Evolutionary conservation across 306 rosid species (phyloP).

Genomic region (Quillaja saponaria): DNA sequence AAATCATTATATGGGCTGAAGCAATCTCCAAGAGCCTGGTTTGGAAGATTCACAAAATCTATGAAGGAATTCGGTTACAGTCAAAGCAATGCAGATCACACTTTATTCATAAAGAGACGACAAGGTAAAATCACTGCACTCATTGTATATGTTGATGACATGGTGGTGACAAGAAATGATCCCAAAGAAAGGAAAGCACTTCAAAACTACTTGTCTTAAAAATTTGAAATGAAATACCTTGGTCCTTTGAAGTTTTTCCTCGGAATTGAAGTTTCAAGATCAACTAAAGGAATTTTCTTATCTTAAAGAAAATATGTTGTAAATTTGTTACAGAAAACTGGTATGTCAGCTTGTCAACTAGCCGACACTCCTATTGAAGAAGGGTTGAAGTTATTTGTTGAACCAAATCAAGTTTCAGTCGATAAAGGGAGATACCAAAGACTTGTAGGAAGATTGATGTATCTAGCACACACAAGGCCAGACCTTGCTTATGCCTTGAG

Average conservation of each 20-base stretch:
- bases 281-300: not conserved
- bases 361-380: not conserved
- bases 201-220: not conserved
- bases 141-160: no score
- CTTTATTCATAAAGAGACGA: not conserved
- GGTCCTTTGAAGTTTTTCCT: not conserved
- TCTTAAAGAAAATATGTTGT: not conserved
- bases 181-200: not conserved
- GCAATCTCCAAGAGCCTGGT: no score
- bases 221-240: not conserved
- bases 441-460: no score
- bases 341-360: not conserved
- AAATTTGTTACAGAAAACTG: no score
- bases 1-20: no score
- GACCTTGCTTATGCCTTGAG: not conserved
- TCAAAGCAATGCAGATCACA: not conserved
- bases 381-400: not conserved
- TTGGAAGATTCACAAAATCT: no score
- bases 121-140: no score
- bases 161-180: not conserved
- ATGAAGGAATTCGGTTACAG: no score
- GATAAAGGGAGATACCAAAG: no score
- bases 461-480: no score
- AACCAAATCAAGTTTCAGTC: no score
- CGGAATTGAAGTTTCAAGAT: not conserved